Evolutionary conservation across 148 eudicot genomes (phyloP).

Genomic region (Dianthus caryophyllus): DNA sequence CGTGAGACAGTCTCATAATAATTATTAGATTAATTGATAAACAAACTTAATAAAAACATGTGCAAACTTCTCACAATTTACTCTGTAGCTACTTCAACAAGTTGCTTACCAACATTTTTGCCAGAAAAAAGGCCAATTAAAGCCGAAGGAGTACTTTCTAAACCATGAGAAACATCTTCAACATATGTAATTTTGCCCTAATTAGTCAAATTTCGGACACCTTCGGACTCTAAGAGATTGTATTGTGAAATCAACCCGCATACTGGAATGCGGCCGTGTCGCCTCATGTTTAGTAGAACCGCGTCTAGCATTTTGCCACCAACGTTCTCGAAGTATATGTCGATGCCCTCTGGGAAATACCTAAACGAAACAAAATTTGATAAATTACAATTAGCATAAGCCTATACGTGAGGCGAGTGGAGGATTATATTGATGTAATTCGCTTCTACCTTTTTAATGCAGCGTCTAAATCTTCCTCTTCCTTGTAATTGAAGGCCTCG

Average conservation of each 20-base stretch:
- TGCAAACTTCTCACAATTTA: too few species aligned
- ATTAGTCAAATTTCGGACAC: conserved; percentile 28
- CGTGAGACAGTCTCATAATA: too few species aligned
- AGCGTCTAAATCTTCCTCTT: conserved; percentile 40
- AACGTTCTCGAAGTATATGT: conserved; percentile 50
- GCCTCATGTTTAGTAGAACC: conserved; percentile 42
- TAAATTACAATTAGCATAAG: neutral
- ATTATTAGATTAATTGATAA: too few species aligned
- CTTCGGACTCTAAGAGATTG: conserved; percentile 36
- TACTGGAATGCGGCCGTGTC: conserved; percentile 37
- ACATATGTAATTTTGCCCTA: conserved; percentile 30
- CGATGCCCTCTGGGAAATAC: conserved; percentile 54
- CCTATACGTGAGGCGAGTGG: too few species aligned
- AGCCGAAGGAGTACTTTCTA: conserved; percentile 36
- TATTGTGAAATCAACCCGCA: conserved; percentile 53
- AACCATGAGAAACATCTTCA: conserved; percentile 30
- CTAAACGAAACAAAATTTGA: conserved; percentile 18
- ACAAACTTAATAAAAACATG: too few species aligned
- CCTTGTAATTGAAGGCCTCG: conserved; percentile 52
- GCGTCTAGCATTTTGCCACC: conserved; percentile 60
- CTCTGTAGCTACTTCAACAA: conserved; percentile 20
- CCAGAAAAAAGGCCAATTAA: conserved; percentile 32
- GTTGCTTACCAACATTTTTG: conserved; percentile 34
- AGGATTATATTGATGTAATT: too few species aligned
- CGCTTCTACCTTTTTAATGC: conserved; percentile 45